Evolutionary conservation across 1,139 yeast species (phyloP), one percentile per base, ranked within the genome.

Genomic region (Geotrichum phurueaensis): DNA sequence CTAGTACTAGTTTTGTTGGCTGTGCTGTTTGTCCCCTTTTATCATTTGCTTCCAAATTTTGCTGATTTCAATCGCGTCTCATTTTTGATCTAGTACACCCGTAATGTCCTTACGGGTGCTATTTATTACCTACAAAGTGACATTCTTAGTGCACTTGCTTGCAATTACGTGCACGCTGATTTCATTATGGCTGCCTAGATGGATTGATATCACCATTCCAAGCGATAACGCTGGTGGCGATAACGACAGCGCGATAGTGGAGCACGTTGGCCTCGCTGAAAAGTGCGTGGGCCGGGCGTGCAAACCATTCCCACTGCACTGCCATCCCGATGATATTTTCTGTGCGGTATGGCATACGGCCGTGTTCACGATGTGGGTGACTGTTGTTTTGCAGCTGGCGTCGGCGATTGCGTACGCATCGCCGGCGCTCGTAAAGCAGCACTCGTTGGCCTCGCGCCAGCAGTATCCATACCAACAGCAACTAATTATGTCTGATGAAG

Each of bases 261-360:
- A 49, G 4, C 58, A 55, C 9, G 58, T 55, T 6, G 58, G 58
- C 20, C 54, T 55, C 18, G 58, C 58, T 9, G 58, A 55, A 18
- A 33, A 47, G 18, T 55, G 58, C 31, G 23, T 49, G 9, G 47
- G 20, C 12, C 12, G 43, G 9, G 20, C 43, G 23, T 57, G 60
- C 47, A 20, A 31, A 3, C 51, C 60, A 9, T 57, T 57, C 33
- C 60, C 60, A 2, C 23, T n/a, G 39, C 33, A 48, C 45, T 31
- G 54, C 47, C 31, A 31, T 7, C 23, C 53, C n/a, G 61, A 58
- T 39, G 58, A 58, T 27, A 20, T 56, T 2, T 65, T 66, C 56
- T 66, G 69, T 55, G 65, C 63, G 1, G 59, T 62, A 5, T 66
- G 70, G 70, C 61, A 65, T 49, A 65, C 66, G 3, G 62, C 67